phyloP scores from a whole-genome alignment of 1,139 yeast genomes.

The Candida labiduridarum region DNA sequence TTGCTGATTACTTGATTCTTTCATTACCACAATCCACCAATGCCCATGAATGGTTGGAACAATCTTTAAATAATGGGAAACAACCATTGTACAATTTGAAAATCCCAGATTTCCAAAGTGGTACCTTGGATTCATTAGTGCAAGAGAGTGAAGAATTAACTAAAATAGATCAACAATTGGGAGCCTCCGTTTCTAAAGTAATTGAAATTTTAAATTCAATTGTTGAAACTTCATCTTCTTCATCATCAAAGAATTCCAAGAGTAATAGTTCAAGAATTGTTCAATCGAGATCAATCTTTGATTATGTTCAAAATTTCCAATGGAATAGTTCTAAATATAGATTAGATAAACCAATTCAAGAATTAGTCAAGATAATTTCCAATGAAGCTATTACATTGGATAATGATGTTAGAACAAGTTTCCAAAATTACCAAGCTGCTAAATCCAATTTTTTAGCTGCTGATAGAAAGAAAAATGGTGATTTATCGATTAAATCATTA shows the following conservation, averaged over 20 bases:
- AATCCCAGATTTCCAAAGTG: slow-evolving; percentile 90
- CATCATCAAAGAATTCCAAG: slow-evolving; percentile 20
- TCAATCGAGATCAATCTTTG: slow-evolving; percentile 52
- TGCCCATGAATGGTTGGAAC: slow-evolving; percentile 47
- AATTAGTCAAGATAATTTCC: slow-evolving; percentile 68
- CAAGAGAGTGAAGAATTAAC: slow-evolving; percentile 87
- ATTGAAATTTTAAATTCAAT: slow-evolving; percentile 66
- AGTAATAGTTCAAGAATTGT: slow-evolving; percentile 30
- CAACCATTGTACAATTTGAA: slow-evolving; percentile 47
- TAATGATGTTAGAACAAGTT: slow-evolving; percentile 73
- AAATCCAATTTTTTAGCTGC: slow-evolving; percentile 84
- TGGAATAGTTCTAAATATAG: slow-evolving; percentile 92
- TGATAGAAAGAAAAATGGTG: slow-evolving; percentile 92
- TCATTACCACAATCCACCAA: slow-evolving; percentile 56
- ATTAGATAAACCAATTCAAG: slow-evolving; percentile 78
- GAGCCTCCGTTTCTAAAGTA: slow-evolving; percentile 67
- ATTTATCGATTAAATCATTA: slow-evolving; percentile 83
- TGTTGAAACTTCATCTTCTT: slow-evolving; percentile 27
- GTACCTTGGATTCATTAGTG: slow-evolving; percentile 89
- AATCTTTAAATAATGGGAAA: slow-evolving; percentile 46
- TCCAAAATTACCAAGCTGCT: slow-evolving; percentile 74
- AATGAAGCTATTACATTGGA: slow-evolving; percentile 83
- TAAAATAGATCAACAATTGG: slow-evolving; percentile 77
- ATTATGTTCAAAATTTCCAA: slow-evolving; percentile 69
- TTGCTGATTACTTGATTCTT: slow-evolving; percentile 49